phyloP scores from a whole-genome alignment of 208 protist genomes.

The Lotmaria passim region DNA sequence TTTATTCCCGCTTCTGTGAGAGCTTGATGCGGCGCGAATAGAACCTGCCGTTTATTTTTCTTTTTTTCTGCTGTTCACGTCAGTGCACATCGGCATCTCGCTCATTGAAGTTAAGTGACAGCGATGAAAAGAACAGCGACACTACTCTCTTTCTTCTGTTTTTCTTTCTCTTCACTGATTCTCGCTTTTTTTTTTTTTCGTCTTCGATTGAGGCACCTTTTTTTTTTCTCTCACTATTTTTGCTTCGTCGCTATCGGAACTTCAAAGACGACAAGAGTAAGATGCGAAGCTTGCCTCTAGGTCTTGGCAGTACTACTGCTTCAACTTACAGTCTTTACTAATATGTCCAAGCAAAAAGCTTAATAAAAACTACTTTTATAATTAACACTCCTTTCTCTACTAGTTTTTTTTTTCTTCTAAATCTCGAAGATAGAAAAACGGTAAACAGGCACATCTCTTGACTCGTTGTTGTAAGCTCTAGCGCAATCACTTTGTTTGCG shows the following conservation, averaged over 20 bases:
- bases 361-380: slow-evolving; percentile 10
- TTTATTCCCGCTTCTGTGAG: too few relatives aligned
- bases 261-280: neutral
- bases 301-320: neutral
- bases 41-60: too few relatives aligned
- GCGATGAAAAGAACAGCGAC: too few relatives aligned
- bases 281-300: neutral
- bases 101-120: too few relatives aligned
- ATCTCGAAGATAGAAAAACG: too few relatives aligned
- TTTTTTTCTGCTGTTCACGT: too few relatives aligned
- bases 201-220: neutral
- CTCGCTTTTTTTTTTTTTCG: neutral
- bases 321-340: slow-evolving; percentile 4
- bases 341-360: neutral
- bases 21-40: too few relatives aligned
- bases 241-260: neutral
- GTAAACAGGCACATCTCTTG: too few relatives aligned
- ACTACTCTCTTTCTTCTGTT: neutral
- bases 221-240: neutral
- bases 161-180: neutral
- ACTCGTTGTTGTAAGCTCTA: slow-evolving; percentile 3
- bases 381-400: slow-evolving; percentile 11
- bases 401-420: slow-evolving; percentile 15
- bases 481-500: too few relatives aligned
- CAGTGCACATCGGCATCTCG: too few relatives aligned